Percentiles rank a stretch among this genome's conserved stretches.
Evolutionary conservation across 2,329 filamentous ascomycete species (phyloP).

Genomic region (Aspergillus luchuensis): DNA sequence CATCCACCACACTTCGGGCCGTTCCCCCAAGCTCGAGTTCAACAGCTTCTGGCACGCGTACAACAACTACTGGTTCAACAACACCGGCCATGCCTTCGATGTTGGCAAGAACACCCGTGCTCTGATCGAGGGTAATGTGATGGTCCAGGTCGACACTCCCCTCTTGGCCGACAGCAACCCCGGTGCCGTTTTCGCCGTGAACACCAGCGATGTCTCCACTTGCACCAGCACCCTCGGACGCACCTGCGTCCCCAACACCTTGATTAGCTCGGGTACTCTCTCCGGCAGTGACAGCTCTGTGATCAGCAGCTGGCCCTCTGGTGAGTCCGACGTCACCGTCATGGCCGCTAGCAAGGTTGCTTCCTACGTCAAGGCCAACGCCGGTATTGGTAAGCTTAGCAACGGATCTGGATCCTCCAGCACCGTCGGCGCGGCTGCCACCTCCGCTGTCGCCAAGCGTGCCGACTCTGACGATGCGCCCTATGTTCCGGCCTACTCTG

Average conservation of each 20-base stretch:
- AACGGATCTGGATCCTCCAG: conserved; percentile 10
- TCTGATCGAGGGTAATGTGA: conserved; percentile 51
- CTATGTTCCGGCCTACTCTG: conserved; percentile 8
- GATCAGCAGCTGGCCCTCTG: conserved; percentile 34
- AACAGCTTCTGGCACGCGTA: conserved; percentile 58
- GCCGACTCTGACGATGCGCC: not conserved
- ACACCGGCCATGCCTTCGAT: conserved; percentile 50
- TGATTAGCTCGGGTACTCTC: conserved; percentile 34
- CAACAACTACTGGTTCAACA: conserved; percentile 43
- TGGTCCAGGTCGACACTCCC: conserved; percentile 45
- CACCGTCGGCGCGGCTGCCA: conserved; percentile 1
- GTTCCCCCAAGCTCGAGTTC: conserved; percentile 57
- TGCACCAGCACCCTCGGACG: conserved; percentile 32
- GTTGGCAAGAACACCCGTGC: conserved; percentile 29
- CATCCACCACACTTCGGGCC: conserved; percentile 59
- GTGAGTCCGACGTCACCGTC: conserved; percentile 33
- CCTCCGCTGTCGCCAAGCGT: conserved; percentile 14
- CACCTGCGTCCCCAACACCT: conserved; percentile 31
- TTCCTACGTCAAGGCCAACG: conserved; percentile 32
- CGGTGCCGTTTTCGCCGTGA: conserved; percentile 33
- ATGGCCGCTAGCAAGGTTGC: conserved; percentile 28
- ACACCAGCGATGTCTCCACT: conserved; percentile 17
- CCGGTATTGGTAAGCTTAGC: conserved; percentile 33
- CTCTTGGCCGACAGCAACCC: conserved; percentile 24
- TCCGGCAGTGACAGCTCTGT: conserved; percentile 28